Evolutionary conservation across 2,329 filamentous ascomycete genomes (phyloP).

Genomic region (Colletotrichum sp.): DNA sequence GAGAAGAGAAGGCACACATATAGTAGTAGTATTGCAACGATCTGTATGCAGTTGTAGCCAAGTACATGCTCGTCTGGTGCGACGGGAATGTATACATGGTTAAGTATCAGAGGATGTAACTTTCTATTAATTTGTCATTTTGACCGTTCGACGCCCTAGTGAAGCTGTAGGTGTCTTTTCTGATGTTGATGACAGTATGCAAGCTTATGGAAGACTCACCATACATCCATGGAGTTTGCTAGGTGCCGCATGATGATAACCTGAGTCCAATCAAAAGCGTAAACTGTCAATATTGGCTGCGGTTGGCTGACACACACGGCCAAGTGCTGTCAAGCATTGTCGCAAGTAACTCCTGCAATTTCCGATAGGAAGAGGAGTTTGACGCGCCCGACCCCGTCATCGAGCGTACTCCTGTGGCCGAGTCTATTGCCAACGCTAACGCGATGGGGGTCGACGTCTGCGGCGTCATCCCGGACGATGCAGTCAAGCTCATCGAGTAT

Average conservation of each 20-base stretch:
- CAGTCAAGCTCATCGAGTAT: constrained; percentile 16
- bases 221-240: background rate
- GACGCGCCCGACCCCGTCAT: no score
- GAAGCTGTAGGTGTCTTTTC: background rate
- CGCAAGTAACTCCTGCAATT: background rate
- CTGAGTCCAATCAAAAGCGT: background rate
- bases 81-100: accelerated
- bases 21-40: accelerated
- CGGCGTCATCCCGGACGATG: constrained; percentile 23
- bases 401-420: no score
- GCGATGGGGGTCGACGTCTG: constrained; percentile 22
- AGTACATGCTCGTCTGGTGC: background rate
- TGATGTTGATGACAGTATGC: background rate
- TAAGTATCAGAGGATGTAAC: background rate
- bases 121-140: background rate
- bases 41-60: background rate
- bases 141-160: background rate
- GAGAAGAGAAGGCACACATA: background rate
- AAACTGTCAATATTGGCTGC: background rate
- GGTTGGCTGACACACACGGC: background rate
- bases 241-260: background rate
- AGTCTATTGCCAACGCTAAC: background rate
- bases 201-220: accelerated
- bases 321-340: background rate
- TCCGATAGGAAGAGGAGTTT: background rate